Base-by-base conservation (phyloP, 306 rosid species). In the Boehmeria nivea region DNA sequence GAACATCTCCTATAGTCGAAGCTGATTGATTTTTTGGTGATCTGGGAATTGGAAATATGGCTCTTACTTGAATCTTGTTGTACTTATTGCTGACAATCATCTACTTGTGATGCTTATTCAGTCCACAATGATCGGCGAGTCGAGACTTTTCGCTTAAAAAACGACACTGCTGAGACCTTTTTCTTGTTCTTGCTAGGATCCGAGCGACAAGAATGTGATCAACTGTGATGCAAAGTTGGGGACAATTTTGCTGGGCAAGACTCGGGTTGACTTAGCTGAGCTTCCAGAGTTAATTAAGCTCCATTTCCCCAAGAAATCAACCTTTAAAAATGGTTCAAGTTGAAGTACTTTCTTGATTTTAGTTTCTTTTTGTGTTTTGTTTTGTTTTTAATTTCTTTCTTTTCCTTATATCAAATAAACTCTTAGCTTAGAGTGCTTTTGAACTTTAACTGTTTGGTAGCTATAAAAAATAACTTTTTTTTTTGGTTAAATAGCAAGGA, bases 261-360 rank as follows among this genome's bases (percentile, higher is more conserved):
- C 77, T 69, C 80, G 65, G 57, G 82, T 90, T 57, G 94, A 84
- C 61, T 67, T 90, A 48, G 88, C 75, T 31, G 95, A 90, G 68
- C 98, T 90, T 66, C 98, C 95, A 48, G 72, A 78, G 45, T 77
- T 90, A 59, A 72, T 90, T 74, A 87, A 90, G 80, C 76, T 84
- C 42, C 95, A 90, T 75, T 90, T 90, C 69, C 95, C 95, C 1
- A 90, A 90, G 68, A 87, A 65, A 54, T 74, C 69, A 23, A 87
- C 78, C 82, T 87, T 31, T 2, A 31, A 31, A 31, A 10, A 31
- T 10, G 36, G 1, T 31, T 31, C 36, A 31, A 31, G 36, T 31
- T 31, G 9, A 42, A 55, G 38, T 64, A 42, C 57, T 36, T 19
- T 58, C 13, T n/a, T 33, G 25, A 10, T 74, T 51, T 69, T 16